Percentiles rank a stretch among this genome's conserved stretches.
Evolutionary conservation across 768 basidiomycete species (phyloP).

Genomic region (Trametes villosa): DNA sequence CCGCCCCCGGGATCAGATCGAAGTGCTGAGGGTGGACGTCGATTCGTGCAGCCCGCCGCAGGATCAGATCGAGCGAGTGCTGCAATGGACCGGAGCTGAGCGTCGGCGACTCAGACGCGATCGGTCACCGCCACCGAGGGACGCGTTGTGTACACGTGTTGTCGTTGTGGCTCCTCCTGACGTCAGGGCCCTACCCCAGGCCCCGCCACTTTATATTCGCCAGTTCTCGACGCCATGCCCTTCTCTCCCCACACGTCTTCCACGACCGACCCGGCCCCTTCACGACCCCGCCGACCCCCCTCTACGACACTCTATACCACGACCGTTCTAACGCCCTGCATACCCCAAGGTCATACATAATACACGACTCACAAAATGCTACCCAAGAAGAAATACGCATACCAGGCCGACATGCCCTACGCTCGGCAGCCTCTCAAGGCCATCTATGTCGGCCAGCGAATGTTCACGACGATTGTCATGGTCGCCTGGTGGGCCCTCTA

Average conservation of each 20-base stretch:
- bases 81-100: background rate
- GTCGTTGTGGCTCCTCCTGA: constrained; percentile 16
- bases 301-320: background rate
- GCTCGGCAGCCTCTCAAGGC: constrained; percentile 51
- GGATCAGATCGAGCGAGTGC: constrained; percentile 7
- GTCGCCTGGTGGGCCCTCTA: constrained; percentile 50
- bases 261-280: background rate
- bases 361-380: constrained; percentile 5
- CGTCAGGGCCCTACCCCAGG: constrained; percentile 12
- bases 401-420: constrained; percentile 48
- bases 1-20: background rate
- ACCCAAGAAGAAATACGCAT: constrained; percentile 14
- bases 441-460: constrained; percentile 51
- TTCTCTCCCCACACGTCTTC: background rate
- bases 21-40: background rate
- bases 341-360: background rate
- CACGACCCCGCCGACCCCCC: background rate
- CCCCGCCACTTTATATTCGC: constrained; percentile 1
- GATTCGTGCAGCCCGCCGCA: constrained; percentile 2
- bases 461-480: constrained; percentile 52
- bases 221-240: constrained; percentile 8
- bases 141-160: constrained; percentile 11
- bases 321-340: background rate
- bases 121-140: constrained; percentile 3
- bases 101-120: background rate